Percentiles rank a stretch among this genome's conserved stretches.
Evolutionary conservation across 2,329 filamentous ascomycete species (phyloP).

Genomic region (Sarocladiaceae sp.): DNA sequence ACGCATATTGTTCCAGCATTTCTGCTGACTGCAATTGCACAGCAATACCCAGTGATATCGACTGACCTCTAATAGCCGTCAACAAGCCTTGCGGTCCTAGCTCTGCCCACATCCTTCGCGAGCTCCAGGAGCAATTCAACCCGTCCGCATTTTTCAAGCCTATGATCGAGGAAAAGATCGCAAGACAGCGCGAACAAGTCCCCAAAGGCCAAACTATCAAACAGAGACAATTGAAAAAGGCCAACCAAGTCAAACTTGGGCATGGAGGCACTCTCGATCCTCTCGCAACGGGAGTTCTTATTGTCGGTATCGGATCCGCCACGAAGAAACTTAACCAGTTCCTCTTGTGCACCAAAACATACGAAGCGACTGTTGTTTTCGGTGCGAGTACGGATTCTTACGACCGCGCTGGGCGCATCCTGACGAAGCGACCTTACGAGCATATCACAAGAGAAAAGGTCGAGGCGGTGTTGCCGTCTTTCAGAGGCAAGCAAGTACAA

Average conservation of each 20-base stretch:
- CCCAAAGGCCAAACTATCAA: constrained; percentile 55
- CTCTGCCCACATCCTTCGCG: constrained; percentile 86
- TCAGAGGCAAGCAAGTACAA: constrained; percentile 82
- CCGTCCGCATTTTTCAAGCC: constrained; percentile 75
- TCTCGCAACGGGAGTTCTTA: constrained; percentile 86
- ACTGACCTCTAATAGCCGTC: constrained; percentile 57
- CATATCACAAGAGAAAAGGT: constrained; percentile 78
- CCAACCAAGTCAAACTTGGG: constrained; percentile 81
- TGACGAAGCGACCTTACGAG: constrained; percentile 69
- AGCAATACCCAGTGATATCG: background rate
- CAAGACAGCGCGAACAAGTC: background rate
- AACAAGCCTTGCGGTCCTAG: constrained; percentile 86
- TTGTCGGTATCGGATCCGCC: constrained; percentile 80
- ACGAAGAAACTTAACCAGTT: constrained; percentile 81
- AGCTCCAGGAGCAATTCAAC: constrained; percentile 81
- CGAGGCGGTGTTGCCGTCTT: constrained; percentile 69
- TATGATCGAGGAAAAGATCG: constrained; percentile 59
- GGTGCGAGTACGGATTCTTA: constrained; percentile 92
- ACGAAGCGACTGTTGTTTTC: constrained; percentile 86
- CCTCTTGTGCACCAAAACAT: constrained; percentile 85
- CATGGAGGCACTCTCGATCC: constrained; percentile 96
- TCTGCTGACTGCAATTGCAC: background rate
- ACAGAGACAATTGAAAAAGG: constrained; percentile 51
- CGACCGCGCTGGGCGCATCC: constrained; percentile 78
- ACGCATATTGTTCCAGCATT: constrained; percentile 15